Evolutionary conservation across 805 yeast genomes (phyloP), one percentile per base, ranked within the genome.

Genomic region (Candida oleophila): DNA sequence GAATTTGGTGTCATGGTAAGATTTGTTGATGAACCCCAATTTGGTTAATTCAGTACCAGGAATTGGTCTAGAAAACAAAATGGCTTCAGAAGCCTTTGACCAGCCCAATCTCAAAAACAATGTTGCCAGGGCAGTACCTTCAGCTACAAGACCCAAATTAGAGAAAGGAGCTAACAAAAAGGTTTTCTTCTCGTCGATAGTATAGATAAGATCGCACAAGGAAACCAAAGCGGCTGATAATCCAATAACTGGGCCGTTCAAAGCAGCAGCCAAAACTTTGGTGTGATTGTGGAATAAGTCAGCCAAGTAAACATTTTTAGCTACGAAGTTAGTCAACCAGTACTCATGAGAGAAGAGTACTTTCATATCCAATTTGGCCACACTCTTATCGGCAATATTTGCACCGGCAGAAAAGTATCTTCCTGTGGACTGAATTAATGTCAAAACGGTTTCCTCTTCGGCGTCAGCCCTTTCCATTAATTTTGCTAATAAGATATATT

Each of bases 241-340:
- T 0, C 97, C 97, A 48, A 89, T 77, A 3, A 82, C 95, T 0
- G 97, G 96, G 0, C 97, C 97, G 60, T 89, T 89, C 47, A 89
- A 71, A 3, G 89, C 91, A 38, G 81, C 80, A 22, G 82, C 82
- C 33, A 89, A 67, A 7, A 88, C 72, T 60, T 89, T 89, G 8
- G 75, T 66, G 65, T 89, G 96, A 56, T 81, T 78, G 52, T 80
- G 78, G 60, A 87, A 81, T 34, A 84, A 71, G 52, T 82, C 78
- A 3, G 94, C 83, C 45, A 89, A 66, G 56, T 76, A 82, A 22
- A 82, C 76, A 62, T 89, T 89, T 56, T 89, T 79, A 3, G 89
- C 78, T n/a, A 81, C 80, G 56, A 86, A 85, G 50, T 70, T 69
- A 44, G 74, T 67, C 41, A 80, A 63, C 85, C 87, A 82, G 52